Base-by-base conservation (phyloP, 257 asterid species). In the Penstemon davidsonii region DNA sequence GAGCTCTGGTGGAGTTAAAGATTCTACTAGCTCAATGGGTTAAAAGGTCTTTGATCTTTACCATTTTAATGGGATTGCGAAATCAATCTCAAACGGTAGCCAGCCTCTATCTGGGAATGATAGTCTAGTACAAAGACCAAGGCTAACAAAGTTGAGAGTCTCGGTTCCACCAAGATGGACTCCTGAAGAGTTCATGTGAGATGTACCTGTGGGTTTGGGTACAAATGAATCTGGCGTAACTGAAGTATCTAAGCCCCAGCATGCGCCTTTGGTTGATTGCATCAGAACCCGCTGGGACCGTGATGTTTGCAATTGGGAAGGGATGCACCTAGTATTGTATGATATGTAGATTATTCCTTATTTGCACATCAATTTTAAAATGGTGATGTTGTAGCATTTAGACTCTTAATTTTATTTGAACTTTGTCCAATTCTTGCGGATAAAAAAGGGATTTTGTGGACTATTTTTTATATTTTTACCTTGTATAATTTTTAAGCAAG, bases 121-220 rank as follows among this genome's bases (percentile, higher is more conserved):
- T 42, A 75, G 18, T 40, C 94, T 94, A 0, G 71, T 85, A 38
- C 99, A 91, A 79, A 78, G 95, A 73, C 97, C 99, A 0, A 84
- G 96, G 71, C 78, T 94, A 4, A 87, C 90, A 1, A 94, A 88
- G 65, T 41, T 94, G 79, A 84, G 86, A 73, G 99, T 94, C 41
- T 87, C 96, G 0, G 99, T 91, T 64, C 97, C 99, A 8, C 99
- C 97, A 12, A 86, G 86, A 78, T 91, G 97, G 99, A 94, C 97
- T 0, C 96, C 97, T 0, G 97, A 91, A 86, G 97, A 91, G 72
- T 94, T 81, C 80, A 82, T 90, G 96, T 77, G 91, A 0, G 76
- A 80, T 43, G 68, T 80, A 5, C 78, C 85, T 3, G 73, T 45
- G 33, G 50, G 76, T 37, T 67, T 91, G 1, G 71, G 72, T 2